A percentile compares a stretch with the other conserved stretches of the same genome.
Evolutionary conservation across 2,329 filamentous ascomycete species (phyloP).

Genomic region (Fusarium bactridioides): DNA sequence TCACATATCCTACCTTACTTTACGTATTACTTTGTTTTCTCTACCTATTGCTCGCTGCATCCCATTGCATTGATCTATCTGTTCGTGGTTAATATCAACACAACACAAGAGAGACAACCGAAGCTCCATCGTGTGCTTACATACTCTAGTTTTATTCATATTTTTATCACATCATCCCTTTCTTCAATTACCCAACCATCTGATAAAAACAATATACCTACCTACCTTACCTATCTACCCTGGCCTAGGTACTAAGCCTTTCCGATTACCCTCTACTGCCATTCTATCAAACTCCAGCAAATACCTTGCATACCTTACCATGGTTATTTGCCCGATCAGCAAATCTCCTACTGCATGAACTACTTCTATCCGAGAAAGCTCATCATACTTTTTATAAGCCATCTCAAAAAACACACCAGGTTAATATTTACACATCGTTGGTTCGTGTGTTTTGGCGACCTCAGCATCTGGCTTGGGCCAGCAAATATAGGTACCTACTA

Average conservation of each 20-base stretch:
- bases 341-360: not conserved
- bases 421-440: not conserved
- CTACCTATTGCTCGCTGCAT: not conserved
- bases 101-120: not conserved
- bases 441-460: not conserved
- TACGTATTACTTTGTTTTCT: not conserved
- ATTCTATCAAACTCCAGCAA: not conserved
- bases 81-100: not conserved
- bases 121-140: not conserved
- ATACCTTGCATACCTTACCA: not conserved
- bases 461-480: not conserved
- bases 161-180: not conserved
- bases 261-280: not conserved
- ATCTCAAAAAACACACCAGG: not conserved
- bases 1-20: not conserved
- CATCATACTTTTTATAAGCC: not conserved
- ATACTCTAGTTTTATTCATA: not conserved
- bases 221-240: not conserved
- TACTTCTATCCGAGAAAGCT: not conserved
- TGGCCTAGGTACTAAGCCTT: not conserved
- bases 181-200: not conserved
- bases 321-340: not conserved
- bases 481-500: not conserved
- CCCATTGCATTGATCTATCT: not conserved
- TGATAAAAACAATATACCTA: not conserved